These are phyloP conservation scores for Thelonectria discophora DNA, from an alignment of 2,329 filamentous ascomycete species.

Conservation along the genomic window DNA sequence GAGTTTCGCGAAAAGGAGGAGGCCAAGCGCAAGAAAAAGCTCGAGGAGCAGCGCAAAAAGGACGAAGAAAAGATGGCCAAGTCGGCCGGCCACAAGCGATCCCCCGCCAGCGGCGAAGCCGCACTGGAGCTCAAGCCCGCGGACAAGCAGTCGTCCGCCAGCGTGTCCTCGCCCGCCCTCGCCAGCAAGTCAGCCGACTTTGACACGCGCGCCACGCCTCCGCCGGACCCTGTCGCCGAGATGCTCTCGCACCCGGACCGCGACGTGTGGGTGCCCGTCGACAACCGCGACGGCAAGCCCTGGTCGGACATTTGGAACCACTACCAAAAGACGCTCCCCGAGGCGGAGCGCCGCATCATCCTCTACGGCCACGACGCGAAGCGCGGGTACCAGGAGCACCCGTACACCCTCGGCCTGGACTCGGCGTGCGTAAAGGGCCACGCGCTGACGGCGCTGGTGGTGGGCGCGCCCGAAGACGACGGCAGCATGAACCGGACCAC, in stretches of 20 bases:
- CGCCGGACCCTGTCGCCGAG: slow-evolving; percentile 15
- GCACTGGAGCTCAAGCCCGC: background rate
- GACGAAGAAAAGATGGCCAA: slow-evolving; percentile 35
- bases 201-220: background rate
- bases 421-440: slow-evolving; percentile 82
- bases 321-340: slow-evolving; percentile 51
- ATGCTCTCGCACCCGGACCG: slow-evolving; percentile 40
- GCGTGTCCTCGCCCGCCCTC: too few species aligned
- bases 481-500: slow-evolving; percentile 49
- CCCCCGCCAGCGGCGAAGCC: slow-evolving; percentile 1
- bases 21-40: slow-evolving; percentile 16
- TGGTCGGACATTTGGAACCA: slow-evolving; percentile 74
- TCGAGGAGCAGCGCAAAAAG: slow-evolving; percentile 37
- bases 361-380: slow-evolving; percentile 90
- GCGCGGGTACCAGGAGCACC: slow-evolving; percentile 66
- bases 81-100: slow-evolving; percentile 28
- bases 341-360: slow-evolving; percentile 66
- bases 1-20: slow-evolving; percentile 50
- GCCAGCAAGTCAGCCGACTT: background rate
- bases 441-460: slow-evolving; percentile 78
- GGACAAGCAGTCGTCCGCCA: too few species aligned
- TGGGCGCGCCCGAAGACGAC: slow-evolving; percentile 59
- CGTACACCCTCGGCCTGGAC: slow-evolving; percentile 86
- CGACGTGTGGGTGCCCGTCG: slow-evolving; percentile 49
- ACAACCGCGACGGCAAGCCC: slow-evolving; percentile 62